These are phyloP conservation scores for Zoysia japonica DNA, from an alignment of 176 grass and related monocot species.

Conservation along the genomic window DNA sequence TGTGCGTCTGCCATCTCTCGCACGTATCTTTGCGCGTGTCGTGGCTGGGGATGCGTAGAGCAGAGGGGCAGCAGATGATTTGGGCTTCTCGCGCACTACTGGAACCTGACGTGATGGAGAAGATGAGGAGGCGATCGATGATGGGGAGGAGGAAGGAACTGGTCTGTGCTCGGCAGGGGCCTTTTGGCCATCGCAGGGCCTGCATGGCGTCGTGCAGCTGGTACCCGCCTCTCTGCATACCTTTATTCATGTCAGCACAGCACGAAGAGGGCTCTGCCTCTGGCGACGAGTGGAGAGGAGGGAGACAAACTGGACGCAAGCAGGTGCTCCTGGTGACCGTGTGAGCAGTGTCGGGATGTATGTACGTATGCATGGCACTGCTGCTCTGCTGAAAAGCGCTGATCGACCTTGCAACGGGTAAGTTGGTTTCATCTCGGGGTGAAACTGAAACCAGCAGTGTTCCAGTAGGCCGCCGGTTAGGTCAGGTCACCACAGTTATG, in stretches of 20 bases:
- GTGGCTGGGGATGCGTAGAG: slow-evolving; percentile 20
- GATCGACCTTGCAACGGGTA: background rate
- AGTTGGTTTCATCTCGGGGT: background rate
- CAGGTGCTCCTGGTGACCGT: background rate
- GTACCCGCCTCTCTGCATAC: background rate
- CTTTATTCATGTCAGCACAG: slow-evolving; percentile 8
- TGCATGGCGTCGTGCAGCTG: slow-evolving; percentile 9
- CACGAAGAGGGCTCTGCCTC: background rate
- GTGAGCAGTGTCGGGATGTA: slow-evolving; percentile 22
- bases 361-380: slow-evolving; percentile 31
- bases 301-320: background rate
- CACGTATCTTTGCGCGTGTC: slow-evolving; percentile 24
- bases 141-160: background rate
- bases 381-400: background rate
- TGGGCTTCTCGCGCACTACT: background rate
- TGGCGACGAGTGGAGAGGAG: background rate
- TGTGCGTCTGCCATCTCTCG: too few species aligned
- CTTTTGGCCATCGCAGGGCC: slow-evolving; percentile 28
- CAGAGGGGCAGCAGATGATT: slow-evolving; percentile 4
- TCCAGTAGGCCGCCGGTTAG: background rate
- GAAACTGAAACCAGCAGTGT: background rate
- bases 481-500: background rate
- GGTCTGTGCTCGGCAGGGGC: background rate
- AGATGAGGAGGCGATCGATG: slow-evolving; percentile 21
- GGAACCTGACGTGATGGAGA: slow-evolving; percentile 42